phyloP scores from a whole-genome alignment of 371 early-diverging fungal species.

The Smittium mucronatum region DNA sequence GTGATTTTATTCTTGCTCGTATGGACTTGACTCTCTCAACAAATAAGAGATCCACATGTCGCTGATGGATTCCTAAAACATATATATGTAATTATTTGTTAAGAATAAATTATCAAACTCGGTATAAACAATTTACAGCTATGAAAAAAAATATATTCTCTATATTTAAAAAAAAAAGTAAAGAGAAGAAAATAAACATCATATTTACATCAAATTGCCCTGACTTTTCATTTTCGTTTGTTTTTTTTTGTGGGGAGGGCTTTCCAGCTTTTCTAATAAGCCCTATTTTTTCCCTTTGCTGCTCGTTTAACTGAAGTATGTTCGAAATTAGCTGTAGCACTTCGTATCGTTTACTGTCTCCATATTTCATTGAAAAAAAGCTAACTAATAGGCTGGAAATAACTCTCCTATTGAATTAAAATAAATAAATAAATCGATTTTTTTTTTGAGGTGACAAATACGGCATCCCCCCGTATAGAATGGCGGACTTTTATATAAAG shows the following conservation, averaged over 20 bases:
- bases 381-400: conserved; percentile 75
- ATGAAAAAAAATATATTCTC: neutral
- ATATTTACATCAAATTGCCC: conserved; percentile 12
- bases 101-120: conserved; percentile 17
- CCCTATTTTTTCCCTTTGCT: conserved; percentile 74
- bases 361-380: conserved; percentile 68
- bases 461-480: too few species aligned
- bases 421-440: neutral
- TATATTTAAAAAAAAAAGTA: neutral
- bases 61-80: conserved; percentile 51
- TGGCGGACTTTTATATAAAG: too few species aligned
- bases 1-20: conserved; percentile 8
- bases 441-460: too few species aligned
- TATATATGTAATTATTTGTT: conserved; percentile 12
- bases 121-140: too few species aligned
- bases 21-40: conserved; percentile 45
- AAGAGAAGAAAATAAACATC: conserved; percentile 6
- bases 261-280: conserved; percentile 46
- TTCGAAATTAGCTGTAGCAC: conserved; percentile 76
- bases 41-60: conserved; percentile 82
- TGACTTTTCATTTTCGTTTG: conserved; percentile 18
- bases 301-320: conserved; percentile 68
- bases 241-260: conserved; percentile 15
- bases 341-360: conserved; percentile 78
- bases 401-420: conserved; percentile 41